Conservation (phyloP, 495 filamentous ascomycete genomes). For the Neurospora discreta region DNA sequence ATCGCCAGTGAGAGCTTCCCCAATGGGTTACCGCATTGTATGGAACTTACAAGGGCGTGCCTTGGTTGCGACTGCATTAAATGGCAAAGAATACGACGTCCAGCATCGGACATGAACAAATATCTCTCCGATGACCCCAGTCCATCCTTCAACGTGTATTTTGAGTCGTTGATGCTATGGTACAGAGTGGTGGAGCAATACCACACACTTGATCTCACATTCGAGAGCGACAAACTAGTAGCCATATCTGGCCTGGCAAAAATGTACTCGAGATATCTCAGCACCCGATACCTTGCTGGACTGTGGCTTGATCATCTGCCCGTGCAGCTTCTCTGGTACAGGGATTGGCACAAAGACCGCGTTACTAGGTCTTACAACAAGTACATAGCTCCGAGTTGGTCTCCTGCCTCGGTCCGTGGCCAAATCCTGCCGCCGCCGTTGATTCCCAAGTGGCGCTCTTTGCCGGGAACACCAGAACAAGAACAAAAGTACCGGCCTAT, state of each 20-base stretch:
- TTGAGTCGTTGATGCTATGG: neutral
- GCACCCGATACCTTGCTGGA: neutral
- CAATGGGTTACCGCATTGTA: neutral
- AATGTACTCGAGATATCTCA: neutral
- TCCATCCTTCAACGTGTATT: accelerated
- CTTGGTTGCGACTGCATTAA: neutral
- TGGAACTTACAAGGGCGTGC: neutral
- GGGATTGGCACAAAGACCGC: no score
- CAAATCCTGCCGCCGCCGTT: neutral
- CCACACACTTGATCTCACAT: neutral
- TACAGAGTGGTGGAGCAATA: accelerated
- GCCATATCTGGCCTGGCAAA: neutral
- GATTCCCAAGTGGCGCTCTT: no score
- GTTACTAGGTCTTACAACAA: neutral
- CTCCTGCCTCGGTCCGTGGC: neutral
- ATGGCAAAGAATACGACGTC: neutral
- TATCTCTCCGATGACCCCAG: accelerated
- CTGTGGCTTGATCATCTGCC: neutral
- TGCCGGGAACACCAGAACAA: neutral
- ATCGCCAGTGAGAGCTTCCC: neutral
- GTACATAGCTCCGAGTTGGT: neutral
- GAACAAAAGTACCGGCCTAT: neutral
- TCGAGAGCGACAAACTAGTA: neutral
- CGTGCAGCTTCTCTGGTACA: neutral
- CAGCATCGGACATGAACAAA: neutral